Evolutionary conservation across 148 eudicot species (phyloP).

Genomic region (Cornus controversa): DNA sequence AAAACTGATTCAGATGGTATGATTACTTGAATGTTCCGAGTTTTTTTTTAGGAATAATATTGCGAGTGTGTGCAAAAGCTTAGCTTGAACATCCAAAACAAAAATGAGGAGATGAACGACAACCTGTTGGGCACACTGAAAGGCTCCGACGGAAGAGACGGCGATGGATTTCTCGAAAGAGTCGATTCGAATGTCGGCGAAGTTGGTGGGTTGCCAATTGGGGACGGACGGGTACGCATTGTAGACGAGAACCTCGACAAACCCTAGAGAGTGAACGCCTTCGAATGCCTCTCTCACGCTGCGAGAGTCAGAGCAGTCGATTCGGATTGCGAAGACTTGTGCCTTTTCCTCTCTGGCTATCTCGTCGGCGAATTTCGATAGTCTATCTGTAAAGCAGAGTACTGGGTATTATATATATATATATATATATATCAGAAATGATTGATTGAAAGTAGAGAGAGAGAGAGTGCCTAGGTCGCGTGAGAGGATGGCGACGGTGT

Average conservation of each 20-base stretch:
- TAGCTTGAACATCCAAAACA: too few relatives aligned
- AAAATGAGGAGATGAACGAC: too few relatives aligned
- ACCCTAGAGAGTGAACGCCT: constrained; percentile 77
- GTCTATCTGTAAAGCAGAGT: constrained; percentile 40
- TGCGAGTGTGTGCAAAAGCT: too few relatives aligned
- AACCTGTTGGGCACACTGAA: constrained; percentile 87
- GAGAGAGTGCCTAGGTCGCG: constrained; percentile 56
- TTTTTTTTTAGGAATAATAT: too few relatives aligned
- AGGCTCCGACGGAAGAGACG: constrained; percentile 80
- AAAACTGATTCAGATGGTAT: too few relatives aligned
- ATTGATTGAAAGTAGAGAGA: neutral
- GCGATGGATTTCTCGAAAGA: constrained; percentile 67
- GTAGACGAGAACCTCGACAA: constrained; percentile 83
- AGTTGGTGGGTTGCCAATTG: constrained; percentile 36
- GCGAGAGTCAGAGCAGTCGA: constrained; percentile 65
- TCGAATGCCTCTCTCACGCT: constrained; percentile 84
- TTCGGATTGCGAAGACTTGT: constrained; percentile 81
- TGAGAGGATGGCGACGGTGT: constrained; percentile 87
- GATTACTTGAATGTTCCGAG: too few relatives aligned
- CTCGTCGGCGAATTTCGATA: constrained; percentile 82
- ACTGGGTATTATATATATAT: too few relatives aligned
- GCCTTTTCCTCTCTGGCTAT: constrained; percentile 83
- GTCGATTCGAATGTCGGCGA: constrained; percentile 49
- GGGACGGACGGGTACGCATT: constrained; percentile 58
- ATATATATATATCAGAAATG: neutral